Evolutionary conservation across 306 rosid species (phyloP), one percentile per base, ranked within the genome.

Genomic region (Calophaca sinica): DNA sequence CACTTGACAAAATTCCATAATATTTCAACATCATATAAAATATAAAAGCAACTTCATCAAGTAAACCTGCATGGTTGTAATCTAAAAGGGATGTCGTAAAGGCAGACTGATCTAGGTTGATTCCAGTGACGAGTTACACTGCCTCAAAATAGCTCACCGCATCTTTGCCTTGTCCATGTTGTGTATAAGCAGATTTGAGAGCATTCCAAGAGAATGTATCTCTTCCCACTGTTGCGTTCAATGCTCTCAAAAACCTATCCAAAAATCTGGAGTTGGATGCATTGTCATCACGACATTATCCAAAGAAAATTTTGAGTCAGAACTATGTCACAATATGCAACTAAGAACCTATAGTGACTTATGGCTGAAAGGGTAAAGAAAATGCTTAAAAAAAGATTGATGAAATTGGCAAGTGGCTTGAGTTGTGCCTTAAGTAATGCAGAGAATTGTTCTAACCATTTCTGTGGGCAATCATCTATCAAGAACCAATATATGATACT

Each of bases 61-160:
- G 86, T 68, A 91, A 83, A 59, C 94, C 90, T 3, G 91, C 78
- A 59, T 86, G 96, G 61, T 91, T 90, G 80, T 89, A 90, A 33
- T 93, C 91, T 20, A 89, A 86, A 81, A 90, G 91, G 81, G 86
- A 78, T 52, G 89, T 84, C 10, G 87, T 90, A 51, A 90, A 88
- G 50, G 96, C 86, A 51, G 88, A 87, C 4, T 68, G 79, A 60
- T 90, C 96, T 63, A 91, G 93, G 80, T 80, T 75, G 57, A 79
- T 42, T 48, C 42, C 72, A 65, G 83, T 49, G 4, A 81, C 49
- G 65, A 64, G 73, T 65, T 70, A 89, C 97, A 89, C 87, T 33
- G 60, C 83, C 81, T 87, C 77, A 36, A 91, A 91, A 70, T 79
- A 79, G 63, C 7, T 29, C 76, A 91, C 79, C 3, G 92, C 97